Evolutionary conservation across 176 grass and related monocot genomes (phyloP), one percentile per base, ranked within the genome.

Genomic region (Thinopyrum elongatum): DNA sequence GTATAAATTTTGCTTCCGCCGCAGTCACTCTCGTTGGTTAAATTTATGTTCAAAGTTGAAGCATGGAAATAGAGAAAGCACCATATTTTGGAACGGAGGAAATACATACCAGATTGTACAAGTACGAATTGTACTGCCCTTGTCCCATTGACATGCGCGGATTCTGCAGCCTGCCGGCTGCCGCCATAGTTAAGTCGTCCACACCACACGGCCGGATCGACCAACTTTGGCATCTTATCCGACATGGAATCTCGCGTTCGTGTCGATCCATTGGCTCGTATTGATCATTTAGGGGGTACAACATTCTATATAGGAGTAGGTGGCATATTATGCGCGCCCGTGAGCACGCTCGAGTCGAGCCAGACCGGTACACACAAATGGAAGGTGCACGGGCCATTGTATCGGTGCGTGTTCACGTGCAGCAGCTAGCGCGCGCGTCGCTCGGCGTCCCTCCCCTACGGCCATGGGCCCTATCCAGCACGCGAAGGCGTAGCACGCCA

Each of bases 381-480:
- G 62, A 28, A 35, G 63, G 35, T 31, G 64, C 75, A 70, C 75
- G 65, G 63, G 31, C 30, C 6, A 4, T 21, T 77, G 9, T 64
- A 46, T 8, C 28, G 31, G 33, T 29, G 83, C 16, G 76, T 46
- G 27, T 86, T 86, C 84, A 86, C 76, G 76, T 86, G 76, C 51
- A 46, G 76, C 13, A 58, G 26, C 16, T 44, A 3, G 65, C 51
- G n/a, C 17, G 5, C 13, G 61, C 16, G 8, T 67, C 15, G 30
- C 31, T 35, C 30, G 17, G 4, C 7, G 16, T 10, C 17, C 42
- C 42, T 49, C 46, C 46, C 46, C 46, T 49, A 49, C 46, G 15
- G 5, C 49, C 49, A 53, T 7, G 49, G 21, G 21, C 4, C 19
- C 67, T 38, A 22, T 34, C 9, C 67, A 38, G 4, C 34, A n/a